Evolutionary conservation across 768 basidiomycete genomes (phyloP).

Genomic region (Boletus sp.): DNA sequence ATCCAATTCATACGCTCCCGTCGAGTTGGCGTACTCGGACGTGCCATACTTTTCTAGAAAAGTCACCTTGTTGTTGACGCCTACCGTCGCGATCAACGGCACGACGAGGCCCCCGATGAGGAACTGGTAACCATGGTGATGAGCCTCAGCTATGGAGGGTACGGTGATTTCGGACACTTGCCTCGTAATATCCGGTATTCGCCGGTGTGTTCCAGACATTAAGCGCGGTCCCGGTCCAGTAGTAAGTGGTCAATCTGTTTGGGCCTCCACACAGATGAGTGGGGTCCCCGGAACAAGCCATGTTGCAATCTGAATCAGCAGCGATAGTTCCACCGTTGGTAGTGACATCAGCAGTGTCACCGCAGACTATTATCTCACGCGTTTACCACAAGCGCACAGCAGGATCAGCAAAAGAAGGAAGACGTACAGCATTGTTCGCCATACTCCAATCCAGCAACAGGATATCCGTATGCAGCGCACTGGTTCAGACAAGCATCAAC

Average conservation of each 20-base stretch:
- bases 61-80: constrained; percentile 77
- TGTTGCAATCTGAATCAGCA: constrained; percentile 38
- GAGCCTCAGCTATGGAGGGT: not conserved
- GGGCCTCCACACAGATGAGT: constrained; percentile 64
- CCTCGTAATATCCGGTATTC: constrained; percentile 70
- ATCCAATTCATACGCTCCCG: constrained; percentile 79
- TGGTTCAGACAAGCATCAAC: constrained; percentile 61
- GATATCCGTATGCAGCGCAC: constrained; percentile 69
- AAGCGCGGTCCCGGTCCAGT: constrained; percentile 46
- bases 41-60: constrained; percentile 77
- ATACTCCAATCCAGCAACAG: constrained; percentile 67
- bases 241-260: constrained; percentile 50
- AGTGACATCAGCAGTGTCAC: constrained; percentile 56
- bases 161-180: constrained; percentile 25
- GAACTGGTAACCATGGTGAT: constrained; percentile 29
- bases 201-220: constrained; percentile 63
- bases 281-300: constrained; percentile 68
- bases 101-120: constrained; percentile 60
- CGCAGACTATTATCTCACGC: constrained; percentile 50
- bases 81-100: constrained; percentile 70
- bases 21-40: constrained; percentile 56
- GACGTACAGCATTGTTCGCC: constrained; percentile 71
- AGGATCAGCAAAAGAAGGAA: not conserved
- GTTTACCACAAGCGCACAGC: not conserved
- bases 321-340: constrained; percentile 31